phyloP scores from a whole-genome alignment of 805 yeast species.

The Jamesozyma hellenica region DNA sequence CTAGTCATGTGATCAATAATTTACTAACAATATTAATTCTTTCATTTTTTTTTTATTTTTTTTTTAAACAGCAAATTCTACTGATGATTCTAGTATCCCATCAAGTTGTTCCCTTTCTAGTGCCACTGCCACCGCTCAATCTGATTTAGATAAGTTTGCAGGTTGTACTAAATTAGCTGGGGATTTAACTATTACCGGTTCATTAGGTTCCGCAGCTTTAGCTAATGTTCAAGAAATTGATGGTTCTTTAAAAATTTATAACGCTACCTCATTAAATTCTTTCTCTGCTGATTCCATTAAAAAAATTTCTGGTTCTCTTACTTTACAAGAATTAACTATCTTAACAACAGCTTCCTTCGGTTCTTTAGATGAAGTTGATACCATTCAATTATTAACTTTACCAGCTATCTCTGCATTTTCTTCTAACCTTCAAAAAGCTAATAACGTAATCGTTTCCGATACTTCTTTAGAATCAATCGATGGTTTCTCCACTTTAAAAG shows the following conservation, averaged over 20 bases:
- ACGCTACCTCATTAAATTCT: conserved; percentile 51
- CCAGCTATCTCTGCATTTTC: conserved; percentile 70
- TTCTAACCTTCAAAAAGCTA: conserved; percentile 66
- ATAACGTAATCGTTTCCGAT: conserved; percentile 60
- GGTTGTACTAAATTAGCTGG: conserved; percentile 76
- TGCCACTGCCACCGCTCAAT: conserved; percentile 67
- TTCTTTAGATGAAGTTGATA: conserved; percentile 68
- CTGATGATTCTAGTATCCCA: conserved; percentile 26
- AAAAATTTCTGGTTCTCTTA: conserved; percentile 62
- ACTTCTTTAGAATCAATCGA: conserved; percentile 58
- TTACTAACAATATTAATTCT: not conserved
- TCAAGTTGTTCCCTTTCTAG: conserved; percentile 58
- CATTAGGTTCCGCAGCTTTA: conserved; percentile 52
- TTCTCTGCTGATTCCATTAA: conserved; percentile 73
- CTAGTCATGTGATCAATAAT: too few relatives aligned
- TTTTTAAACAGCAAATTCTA: conserved; percentile 5
- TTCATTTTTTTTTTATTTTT: not conserved
- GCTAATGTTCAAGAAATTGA: conserved; percentile 66
- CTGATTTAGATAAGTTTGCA: conserved; percentile 64
- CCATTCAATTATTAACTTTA: conserved; percentile 69
- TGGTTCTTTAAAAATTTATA: conserved; percentile 62
- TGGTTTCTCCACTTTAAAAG: conserved; percentile 44
- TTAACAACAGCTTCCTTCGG: conserved; percentile 66
- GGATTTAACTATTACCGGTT: conserved; percentile 61
- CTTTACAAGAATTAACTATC: conserved; percentile 52